These are phyloP conservation scores for Eucalyptus regnans DNA, from an alignment of 345 rosid species.

Conservation along the genomic window DNA sequence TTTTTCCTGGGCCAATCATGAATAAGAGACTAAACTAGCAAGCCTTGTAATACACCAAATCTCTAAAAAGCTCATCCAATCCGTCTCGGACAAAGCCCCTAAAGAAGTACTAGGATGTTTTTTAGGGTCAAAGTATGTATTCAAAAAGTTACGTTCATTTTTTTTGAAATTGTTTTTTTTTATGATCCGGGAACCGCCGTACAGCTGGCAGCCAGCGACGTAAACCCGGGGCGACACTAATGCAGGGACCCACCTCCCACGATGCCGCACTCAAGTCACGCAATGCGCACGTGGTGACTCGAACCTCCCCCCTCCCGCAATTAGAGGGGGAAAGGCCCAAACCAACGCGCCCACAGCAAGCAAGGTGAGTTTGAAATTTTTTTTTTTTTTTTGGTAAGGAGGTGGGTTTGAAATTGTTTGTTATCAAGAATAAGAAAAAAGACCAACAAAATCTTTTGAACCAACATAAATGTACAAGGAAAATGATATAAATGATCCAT, in stretches of 20 bases:
- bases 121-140: neutral
- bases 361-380: neutral
- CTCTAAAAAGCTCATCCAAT: neutral
- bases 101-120: neutral
- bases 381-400: too few species aligned
- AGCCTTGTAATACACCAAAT: neutral
- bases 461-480: neutral
- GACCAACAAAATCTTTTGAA: neutral
- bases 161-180: neutral
- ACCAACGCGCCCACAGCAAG: too few species aligned
- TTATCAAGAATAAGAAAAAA: neutral
- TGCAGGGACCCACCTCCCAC: too few species aligned
- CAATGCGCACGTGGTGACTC: too few species aligned
- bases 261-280: rapidly evolving
- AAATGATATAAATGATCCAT: too few species aligned
- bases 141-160: neutral
- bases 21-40: neutral
- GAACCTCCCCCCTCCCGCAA: too few species aligned
- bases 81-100: neutral
- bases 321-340: too few species aligned
- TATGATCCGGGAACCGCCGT: rapidly evolving
- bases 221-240: rapidly evolving
- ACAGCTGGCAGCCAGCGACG: rapidly evolving
- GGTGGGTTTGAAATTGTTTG: neutral
- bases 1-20: neutral